A percentile compares a stretch with the other conserved stretches of the same genome.
phyloP scores from a whole-genome alignment of 805 yeast species.

The Schwanniomyces sp. region DNA sequence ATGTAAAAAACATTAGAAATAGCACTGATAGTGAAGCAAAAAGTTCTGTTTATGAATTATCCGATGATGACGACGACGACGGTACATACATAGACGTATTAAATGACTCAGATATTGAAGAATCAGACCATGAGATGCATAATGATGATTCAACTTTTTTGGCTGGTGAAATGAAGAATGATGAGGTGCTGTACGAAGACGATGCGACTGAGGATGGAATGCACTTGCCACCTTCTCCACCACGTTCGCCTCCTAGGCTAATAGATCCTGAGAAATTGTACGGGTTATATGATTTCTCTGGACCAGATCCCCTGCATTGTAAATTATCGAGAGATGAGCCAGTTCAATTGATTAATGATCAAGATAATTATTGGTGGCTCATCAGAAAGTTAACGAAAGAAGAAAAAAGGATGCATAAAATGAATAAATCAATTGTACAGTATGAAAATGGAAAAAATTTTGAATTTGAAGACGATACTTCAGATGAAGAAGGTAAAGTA shows the following conservation, averaged over 20 bases:
- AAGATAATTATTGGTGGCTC: slow-evolving; percentile 97
- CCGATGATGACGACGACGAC: slow-evolving; percentile 3
- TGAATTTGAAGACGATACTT: slow-evolving; percentile 15
- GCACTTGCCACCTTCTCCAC: slow-evolving; percentile 58
- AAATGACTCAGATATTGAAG: not conserved
- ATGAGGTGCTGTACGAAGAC: slow-evolving; percentile 31
- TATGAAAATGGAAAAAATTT: slow-evolving; percentile 1
- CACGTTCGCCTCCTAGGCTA: slow-evolving; percentile 76
- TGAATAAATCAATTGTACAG: not conserved
- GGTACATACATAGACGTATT: not conserved
- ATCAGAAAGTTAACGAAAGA: slow-evolving; percentile 48
- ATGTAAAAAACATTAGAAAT: not conserved
- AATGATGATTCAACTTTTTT: not conserved
- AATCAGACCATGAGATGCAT: not conserved
- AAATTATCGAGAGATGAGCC: slow-evolving; percentile 78
- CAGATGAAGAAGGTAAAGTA: slow-evolving; percentile 62
- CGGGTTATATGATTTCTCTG: slow-evolving; percentile 83
- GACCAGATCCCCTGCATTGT: slow-evolving; percentile 93
- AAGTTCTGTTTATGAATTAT: not conserved
- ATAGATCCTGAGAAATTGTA: slow-evolving; percentile 80
- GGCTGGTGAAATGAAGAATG: slow-evolving; percentile 8
- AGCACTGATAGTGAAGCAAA: not conserved
- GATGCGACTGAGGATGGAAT: slow-evolving; percentile 46
- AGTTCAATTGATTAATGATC: slow-evolving; percentile 78
- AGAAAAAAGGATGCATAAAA: slow-evolving; percentile 30